Percentiles rank a stretch among this genome's conserved stretches.
phyloP scores from a whole-genome alignment of 2,329 filamentous ascomycete species.

The Colletotrichum tanaceti region DNA sequence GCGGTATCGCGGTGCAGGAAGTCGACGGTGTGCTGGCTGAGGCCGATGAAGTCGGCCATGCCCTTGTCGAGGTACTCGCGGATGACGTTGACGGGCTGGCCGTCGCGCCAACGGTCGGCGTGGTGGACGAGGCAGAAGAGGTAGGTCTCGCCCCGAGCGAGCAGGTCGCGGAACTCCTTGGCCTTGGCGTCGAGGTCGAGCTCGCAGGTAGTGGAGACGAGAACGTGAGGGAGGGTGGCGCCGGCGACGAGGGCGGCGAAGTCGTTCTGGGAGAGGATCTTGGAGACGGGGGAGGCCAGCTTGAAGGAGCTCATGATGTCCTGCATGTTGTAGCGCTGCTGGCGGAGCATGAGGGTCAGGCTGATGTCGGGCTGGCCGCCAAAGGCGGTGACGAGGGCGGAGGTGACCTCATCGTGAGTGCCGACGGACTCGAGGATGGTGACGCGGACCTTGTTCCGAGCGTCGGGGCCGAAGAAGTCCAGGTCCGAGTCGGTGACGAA shows the following conservation, averaged over 20 bases:
- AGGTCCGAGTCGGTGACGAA: constrained; percentile 43
- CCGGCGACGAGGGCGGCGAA: constrained; percentile 39
- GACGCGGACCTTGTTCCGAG: constrained; percentile 39
- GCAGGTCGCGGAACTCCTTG: constrained; percentile 42
- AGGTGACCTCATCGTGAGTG: constrained; percentile 46
- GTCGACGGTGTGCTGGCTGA: constrained; percentile 46
- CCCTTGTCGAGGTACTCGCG: constrained; percentile 42
- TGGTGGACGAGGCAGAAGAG: constrained; percentile 48
- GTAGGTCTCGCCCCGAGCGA: constrained; percentile 42
- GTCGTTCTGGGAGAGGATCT: constrained; percentile 37
- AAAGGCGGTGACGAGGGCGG: constrained; percentile 45
- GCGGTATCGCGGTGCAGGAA: constrained; percentile 43
- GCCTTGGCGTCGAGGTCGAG: constrained; percentile 44
- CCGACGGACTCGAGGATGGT: constrained; percentile 46
- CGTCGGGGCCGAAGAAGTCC: not conserved
- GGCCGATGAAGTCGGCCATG: constrained; percentile 45
- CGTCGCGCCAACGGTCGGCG: constrained; percentile 45
- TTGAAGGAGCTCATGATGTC: constrained; percentile 45
- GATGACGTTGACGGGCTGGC: constrained; percentile 42
- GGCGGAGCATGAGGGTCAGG: constrained; percentile 42
- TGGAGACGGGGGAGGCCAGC: constrained; percentile 42
- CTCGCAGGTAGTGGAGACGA: constrained; percentile 48
- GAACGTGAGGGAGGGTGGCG: constrained; percentile 42
- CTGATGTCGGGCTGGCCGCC: constrained; percentile 43
- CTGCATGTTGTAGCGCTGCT: constrained; percentile 46